Percentiles rank a stretch among this genome's conserved stretches.
Evolutionary conservation across 257 asterid species (phyloP).

Genomic region (Striga asiatica): DNA sequence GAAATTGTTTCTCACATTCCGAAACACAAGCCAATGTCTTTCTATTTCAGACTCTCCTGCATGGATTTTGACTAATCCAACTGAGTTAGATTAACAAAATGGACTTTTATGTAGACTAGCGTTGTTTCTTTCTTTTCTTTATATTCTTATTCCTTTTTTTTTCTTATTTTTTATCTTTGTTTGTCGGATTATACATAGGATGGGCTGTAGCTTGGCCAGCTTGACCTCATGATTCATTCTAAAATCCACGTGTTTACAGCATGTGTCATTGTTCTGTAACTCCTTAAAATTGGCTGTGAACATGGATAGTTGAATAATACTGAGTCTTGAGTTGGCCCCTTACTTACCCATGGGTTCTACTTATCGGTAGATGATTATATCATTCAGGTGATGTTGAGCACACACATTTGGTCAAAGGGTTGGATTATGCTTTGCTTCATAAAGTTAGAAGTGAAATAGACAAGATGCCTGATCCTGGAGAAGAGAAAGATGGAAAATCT

Average conservation of each 20-base stretch:
- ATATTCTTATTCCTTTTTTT: too few relatives aligned
- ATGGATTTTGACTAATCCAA: background rate
- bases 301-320: background rate
- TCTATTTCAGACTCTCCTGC: background rate
- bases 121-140: too few relatives aligned
- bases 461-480: constrained; percentile 79
- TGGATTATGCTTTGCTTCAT: constrained; percentile 92
- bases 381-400: constrained; percentile 96
- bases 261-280: constrained; percentile 5
- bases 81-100: background rate
- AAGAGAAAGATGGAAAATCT: constrained; percentile 56
- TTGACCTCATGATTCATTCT: background rate
- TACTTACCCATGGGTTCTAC: constrained; percentile 1
- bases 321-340: constrained; percentile 11
- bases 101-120: background rate
- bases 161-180: background rate
- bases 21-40: background rate
- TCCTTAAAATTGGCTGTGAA: background rate
- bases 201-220: background rate
- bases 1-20: background rate
- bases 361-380: constrained; percentile 20
- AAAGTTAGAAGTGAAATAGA: constrained; percentile 94
- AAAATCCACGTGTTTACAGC: too few relatives aligned
- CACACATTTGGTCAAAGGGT: constrained; percentile 94
- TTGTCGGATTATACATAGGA: background rate